Base-by-base conservation (phyloP, 257 asterid genomes). In the Solanum chilense region DNA sequence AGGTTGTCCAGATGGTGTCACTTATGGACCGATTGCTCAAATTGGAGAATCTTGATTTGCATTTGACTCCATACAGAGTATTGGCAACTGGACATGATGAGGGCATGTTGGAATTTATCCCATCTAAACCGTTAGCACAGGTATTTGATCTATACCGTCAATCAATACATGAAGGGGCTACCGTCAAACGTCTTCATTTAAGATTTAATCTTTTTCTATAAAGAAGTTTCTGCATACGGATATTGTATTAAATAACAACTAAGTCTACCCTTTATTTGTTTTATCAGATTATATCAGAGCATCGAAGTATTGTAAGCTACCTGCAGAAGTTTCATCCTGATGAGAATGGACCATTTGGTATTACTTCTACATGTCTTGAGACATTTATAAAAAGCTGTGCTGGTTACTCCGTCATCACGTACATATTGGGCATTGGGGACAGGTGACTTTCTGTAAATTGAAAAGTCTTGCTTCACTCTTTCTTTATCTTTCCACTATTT, bases 1-100 rank as follows among this genome's bases (percentile, higher is more conserved):
- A 97, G 98, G 99, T 97, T 90, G 95, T 97, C 89, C 98, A 97
- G 92, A 95, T 97, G 99, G 98, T 97, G 29, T 92, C 99, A 0
- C 91, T 97, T 86, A 97, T 95, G 99, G 99, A 97, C 86, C 98
- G 98, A 86, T 89, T 97, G 92, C 96, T 97, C 83, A 97, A 97
- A 92, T 91, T 95, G 94, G 99, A 97, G 97, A 97, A 95, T 90
- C 98, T 97, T 27, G 99, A 95, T 90, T 92, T 97, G 91, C 98
- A 97, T 87, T 89, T 95, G 89, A 97, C 98, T 90, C 99, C 99
- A 69, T 97, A 97, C 89, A 91, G 98, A 91, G 99, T 97, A 85
- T 92, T 97, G 83, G 99, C 99, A 64, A 97, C 99, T 21, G 98
- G 99, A 86, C 98, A 97, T 82, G 98, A 97, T 85, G 99, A 97